phyloP scores from a whole-genome alignment of 192 early-diverging fungal species.

The Coemansia sp. region DNA sequence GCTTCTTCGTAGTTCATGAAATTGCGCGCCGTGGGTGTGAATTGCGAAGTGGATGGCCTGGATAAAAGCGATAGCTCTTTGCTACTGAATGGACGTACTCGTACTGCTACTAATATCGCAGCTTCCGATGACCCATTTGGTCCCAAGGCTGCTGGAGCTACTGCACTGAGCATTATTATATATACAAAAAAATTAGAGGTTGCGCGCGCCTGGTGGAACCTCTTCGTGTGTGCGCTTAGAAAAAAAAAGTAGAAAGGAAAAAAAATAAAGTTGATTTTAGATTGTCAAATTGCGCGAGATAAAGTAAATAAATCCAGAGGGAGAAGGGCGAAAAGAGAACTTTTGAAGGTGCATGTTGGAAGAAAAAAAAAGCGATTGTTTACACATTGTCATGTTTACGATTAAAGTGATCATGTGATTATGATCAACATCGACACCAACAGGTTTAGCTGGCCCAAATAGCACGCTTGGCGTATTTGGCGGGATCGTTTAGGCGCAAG shows the following conservation, averaged over 20 bases:
- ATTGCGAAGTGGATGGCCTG: conserved; percentile 35
- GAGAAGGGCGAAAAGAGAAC: neutral
- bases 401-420: neutral
- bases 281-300: conserved; percentile 1
- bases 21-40: conserved; percentile 50
- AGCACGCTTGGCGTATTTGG: conserved; percentile 1
- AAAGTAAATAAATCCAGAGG: neutral
- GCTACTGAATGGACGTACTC: conserved; percentile 60
- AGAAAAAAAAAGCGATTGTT: conserved; percentile 4
- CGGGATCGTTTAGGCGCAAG: conserved; percentile 30
- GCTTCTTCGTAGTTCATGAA: conserved; percentile 47
- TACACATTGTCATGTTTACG: neutral
- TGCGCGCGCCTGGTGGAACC: neutral
- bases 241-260: neutral
- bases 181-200: neutral
- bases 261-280: neutral
- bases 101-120: conserved; percentile 55
- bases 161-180: conserved; percentile 14
- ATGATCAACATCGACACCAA: neutral
- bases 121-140: conserved; percentile 23
- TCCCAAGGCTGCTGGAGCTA: neutral
- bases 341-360: neutral
- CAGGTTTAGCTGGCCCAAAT: neutral
- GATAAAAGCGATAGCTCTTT: conserved; percentile 54
- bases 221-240: neutral